Base-by-base conservation (phyloP, 805 yeast species). In the Pichia occidentalis region DNA sequence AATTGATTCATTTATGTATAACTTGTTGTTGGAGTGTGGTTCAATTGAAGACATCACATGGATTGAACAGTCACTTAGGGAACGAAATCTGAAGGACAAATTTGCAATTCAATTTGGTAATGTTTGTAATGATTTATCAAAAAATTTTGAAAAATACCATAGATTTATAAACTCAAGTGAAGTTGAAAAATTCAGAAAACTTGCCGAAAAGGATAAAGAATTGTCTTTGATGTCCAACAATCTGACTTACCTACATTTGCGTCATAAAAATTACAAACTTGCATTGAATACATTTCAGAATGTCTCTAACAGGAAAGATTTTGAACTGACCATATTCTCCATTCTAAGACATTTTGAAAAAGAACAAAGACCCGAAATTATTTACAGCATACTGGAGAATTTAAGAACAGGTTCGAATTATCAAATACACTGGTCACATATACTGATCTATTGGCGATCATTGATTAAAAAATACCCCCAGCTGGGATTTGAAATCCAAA, bases 391-490 rank as follows among this genome's bases (percentile, higher is more conserved):
- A 12, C 32, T 56, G 43, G 21, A 48, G 37, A 43, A 52, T 59
- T 17, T 59, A 53, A 39, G 57, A 51, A n/a, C 50, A 47, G 48
- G 57, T 13, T 25, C 41, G 5, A 44, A 43, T 4, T 37, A 49
- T n/a, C 32, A 28, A 18, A 41, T 51, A 23, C 41, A 48, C 20
- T 47, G 39, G 36, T 32, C 39, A 3, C 54, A 50, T 29, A 24
- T 50, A 8, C 26, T 40, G 17, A 40, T 45, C 4, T 36, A 50
- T 13, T 55, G 59, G 59, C 39, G 48, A 23, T 24, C 45, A 3
- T 32, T 48, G 11, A 34, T 49, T 5, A 34, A 31, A 11, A 44
- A 45, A 29, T 52, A 47, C 37, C 57, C 60, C 3, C 42, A 47
- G 29, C 37, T 41, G 18, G 45, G 47, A 5, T 27, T 14, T 6